Percentiles rank a stretch among this genome's conserved stretches.
These are phyloP conservation scores for Gossypium sturtianum DNA, from an alignment of 345 rosid genomes.

Conservation along the genomic window DNA sequence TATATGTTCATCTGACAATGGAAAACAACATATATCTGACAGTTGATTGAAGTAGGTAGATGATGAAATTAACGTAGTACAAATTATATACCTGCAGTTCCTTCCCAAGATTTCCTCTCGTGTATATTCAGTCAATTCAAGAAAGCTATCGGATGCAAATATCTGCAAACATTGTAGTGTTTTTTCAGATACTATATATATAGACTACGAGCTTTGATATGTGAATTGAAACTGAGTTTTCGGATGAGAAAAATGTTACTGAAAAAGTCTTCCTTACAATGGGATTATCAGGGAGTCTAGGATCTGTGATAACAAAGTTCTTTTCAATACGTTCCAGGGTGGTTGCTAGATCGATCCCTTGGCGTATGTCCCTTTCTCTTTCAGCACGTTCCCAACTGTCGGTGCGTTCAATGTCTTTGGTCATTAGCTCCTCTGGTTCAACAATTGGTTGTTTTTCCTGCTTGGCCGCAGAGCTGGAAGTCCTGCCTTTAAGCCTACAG, in stretches of 20 bases:
- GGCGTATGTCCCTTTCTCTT: conserved; percentile 83
- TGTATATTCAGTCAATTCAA: conserved; percentile 82
- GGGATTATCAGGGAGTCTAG: conserved; percentile 91
- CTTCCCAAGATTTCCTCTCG: conserved; percentile 96
- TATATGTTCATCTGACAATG: conserved; percentile 13
- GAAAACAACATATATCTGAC: conserved; percentile 5
- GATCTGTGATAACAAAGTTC: conserved; percentile 95
- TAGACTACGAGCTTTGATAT: neutral
- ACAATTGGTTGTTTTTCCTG: conserved; percentile 40
- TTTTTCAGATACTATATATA: neutral
- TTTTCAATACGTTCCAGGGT: conserved; percentile 95
- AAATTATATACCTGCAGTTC: conserved; percentile 70
- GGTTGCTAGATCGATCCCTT: conserved; percentile 92
- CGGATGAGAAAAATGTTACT: neutral
- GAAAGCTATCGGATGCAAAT: conserved; percentile 96
- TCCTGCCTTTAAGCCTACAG: conserved; percentile 51
- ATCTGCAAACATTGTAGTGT: conserved; percentile 42
- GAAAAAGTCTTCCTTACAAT: conserved; percentile 51
- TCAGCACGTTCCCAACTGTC: conserved; percentile 62
- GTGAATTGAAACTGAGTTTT: neutral
- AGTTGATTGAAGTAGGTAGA: conserved; percentile 1
- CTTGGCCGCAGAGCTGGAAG: conserved; percentile 34
- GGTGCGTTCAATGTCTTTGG: conserved; percentile 50
- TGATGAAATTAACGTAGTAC: no score
- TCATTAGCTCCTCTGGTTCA: conserved; percentile 66